Percentiles rank a stretch among this genome's conserved stretches.
These are phyloP conservation scores for Chrysanthemum lavandulifolium DNA, from an alignment of 129 eudicot genomes.

Conservation along the genomic window DNA sequence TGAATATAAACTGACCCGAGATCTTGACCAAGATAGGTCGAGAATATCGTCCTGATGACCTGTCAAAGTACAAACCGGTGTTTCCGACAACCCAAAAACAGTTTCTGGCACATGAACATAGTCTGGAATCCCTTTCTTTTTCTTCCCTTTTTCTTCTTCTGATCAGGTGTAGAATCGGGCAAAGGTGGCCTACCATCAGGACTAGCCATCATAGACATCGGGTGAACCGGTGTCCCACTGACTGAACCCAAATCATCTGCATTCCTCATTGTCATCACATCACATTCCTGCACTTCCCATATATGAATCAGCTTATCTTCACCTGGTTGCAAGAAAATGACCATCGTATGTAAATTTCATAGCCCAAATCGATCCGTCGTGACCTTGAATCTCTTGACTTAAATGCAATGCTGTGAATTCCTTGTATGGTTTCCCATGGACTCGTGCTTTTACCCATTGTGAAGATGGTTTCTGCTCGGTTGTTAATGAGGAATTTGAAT, in stretches of 20 bases:
- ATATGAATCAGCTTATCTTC: constrained; percentile 35
- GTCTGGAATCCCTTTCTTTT: constrained; percentile 55
- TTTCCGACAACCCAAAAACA: constrained; percentile 69
- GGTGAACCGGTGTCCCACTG: constrained; percentile 32
- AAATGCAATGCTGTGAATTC: constrained; percentile 39
- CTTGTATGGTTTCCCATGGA: constrained; percentile 33
- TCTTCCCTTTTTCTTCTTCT: constrained; percentile 61
- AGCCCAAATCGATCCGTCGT: constrained; percentile 38
- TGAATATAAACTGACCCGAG: constrained; percentile 53
- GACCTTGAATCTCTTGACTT: constrained; percentile 38
- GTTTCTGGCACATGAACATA: constrained; percentile 79
- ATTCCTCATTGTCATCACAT: constrained; percentile 28
- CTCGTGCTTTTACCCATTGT: constrained; percentile 39
- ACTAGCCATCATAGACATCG: constrained; percentile 28
- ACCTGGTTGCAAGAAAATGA: constrained; percentile 36
- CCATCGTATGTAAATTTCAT: constrained; percentile 43
- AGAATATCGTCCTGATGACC: constrained; percentile 82
- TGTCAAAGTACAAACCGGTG: constrained; percentile 58
- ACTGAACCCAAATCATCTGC: constrained; percentile 32
- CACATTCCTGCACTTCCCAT: constrained; percentile 43
- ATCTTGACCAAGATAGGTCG: constrained; percentile 83
- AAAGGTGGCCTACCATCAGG: constrained; percentile 57
- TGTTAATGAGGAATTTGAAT: background rate
- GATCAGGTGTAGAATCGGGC: constrained; percentile 52
- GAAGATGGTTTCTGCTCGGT: constrained; percentile 25